These are phyloP conservation scores for Yamadazyma akitaensis DNA, from an alignment of 805 yeast genomes.

Conservation along the genomic window DNA sequence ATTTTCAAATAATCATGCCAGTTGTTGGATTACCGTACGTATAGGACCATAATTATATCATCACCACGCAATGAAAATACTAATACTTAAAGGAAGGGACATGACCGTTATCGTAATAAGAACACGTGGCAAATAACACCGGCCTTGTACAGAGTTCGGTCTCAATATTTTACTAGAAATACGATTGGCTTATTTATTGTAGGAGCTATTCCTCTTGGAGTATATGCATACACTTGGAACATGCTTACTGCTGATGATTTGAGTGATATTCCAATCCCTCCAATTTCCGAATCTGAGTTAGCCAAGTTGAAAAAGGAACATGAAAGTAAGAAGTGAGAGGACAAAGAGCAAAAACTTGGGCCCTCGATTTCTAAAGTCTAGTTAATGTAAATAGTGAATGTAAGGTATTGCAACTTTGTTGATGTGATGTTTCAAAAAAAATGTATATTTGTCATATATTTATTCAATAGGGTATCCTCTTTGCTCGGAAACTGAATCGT, in stretches of 20 bases:
- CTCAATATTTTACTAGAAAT: slow-evolving; percentile 80
- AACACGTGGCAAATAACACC: slow-evolving; percentile 86
- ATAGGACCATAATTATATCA: neutral
- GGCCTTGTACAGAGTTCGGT: slow-evolving; percentile 85
- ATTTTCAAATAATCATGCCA: slow-evolving; percentile 17
- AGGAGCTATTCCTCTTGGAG: slow-evolving; percentile 63
- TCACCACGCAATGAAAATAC: slow-evolving; percentile 3
- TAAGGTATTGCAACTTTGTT: neutral
- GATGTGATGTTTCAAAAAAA: neutral
- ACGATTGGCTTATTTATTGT: slow-evolving; percentile 58
- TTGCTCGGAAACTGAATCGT: neutral
- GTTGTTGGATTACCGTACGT: slow-evolving; percentile 33
- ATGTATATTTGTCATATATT: too few relatives aligned
- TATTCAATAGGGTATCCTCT: slow-evolving; percentile 11
- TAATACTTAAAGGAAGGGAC: slow-evolving; percentile 36
- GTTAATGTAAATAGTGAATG: neutral
- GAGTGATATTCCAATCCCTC: slow-evolving; percentile 91
- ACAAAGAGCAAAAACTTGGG: neutral
- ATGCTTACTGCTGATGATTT: slow-evolving; percentile 76
- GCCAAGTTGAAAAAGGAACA: slow-evolving; percentile 70
- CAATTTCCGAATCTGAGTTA: slow-evolving; percentile 75
- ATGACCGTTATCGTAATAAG: slow-evolving; percentile 52
- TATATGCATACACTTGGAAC: slow-evolving; percentile 62
- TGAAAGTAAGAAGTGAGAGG: slow-evolving; percentile 40
- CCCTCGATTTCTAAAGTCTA: neutral